A percentile compares a stretch with the other conserved stretches of the same genome.
Conservation (phyloP, 768 basidiomycete genomes). For the Royoungia palumana region DNA sequence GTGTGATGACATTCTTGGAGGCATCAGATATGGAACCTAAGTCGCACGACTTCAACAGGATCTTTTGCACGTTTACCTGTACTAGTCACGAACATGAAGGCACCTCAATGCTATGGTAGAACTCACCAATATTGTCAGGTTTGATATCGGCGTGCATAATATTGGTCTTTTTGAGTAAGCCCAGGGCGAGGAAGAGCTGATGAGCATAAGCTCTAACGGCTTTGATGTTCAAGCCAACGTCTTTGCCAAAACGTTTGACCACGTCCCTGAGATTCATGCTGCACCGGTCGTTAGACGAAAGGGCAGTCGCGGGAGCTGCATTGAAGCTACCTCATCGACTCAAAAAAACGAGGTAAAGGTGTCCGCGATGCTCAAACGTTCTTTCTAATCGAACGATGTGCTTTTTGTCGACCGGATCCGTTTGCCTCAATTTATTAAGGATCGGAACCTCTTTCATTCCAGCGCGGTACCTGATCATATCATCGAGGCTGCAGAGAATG, state of each 20-base stretch:
- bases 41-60: constrained; percentile 90
- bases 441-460: constrained; percentile 92
- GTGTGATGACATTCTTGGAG: constrained; percentile 94
- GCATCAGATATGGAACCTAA: constrained; percentile 95
- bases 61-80: constrained; percentile 94
- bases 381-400: constrained; percentile 90
- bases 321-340: constrained; percentile 73
- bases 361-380: constrained; percentile 96
- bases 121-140: constrained; percentile 88
- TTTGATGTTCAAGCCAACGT: constrained; percentile 91
- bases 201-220: constrained; percentile 98
- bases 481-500: constrained; percentile 2
- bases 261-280: constrained; percentile 99
- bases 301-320: constrained; percentile 2
- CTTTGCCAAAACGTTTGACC: constrained; percentile 97
- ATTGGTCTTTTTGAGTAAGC: constrained; percentile 81
- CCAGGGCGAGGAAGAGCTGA: constrained; percentile 87
- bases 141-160: constrained; percentile 99
- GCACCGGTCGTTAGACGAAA: constrained; percentile 8
- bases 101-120: constrained; percentile 1
- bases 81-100: constrained; percentile 13
- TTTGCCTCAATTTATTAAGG: constrained; percentile 77
- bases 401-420: constrained; percentile 96
- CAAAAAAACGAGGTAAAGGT: constrained; percentile 95
- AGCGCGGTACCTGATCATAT: constrained; percentile 76